Evolutionary conservation across 805 yeast species (phyloP).

Genomic region (Kuraishia borneana): DNA sequence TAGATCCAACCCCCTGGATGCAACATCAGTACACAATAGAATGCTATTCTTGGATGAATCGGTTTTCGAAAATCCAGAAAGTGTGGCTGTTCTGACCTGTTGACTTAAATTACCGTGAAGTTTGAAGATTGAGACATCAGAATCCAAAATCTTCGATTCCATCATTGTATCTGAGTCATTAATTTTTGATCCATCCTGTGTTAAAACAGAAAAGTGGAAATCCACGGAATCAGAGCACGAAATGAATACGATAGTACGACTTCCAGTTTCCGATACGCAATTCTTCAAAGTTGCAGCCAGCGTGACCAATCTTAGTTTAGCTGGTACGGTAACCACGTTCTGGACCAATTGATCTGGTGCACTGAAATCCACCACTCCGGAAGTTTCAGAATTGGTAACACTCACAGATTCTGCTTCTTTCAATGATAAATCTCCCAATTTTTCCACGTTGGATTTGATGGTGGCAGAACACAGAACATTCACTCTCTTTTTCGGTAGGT

Average conservation of each 20-base stretch:
- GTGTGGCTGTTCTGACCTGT: slow-evolving; percentile 68
- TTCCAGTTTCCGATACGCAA: slow-evolving; percentile 23
- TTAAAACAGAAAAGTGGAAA: slow-evolving; percentile 72
- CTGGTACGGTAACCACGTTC: slow-evolving; percentile 76
- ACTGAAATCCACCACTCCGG: slow-evolving; percentile 17
- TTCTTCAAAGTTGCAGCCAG: slow-evolving; percentile 54
- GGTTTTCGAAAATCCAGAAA: slow-evolving; percentile 44
- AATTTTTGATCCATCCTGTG: slow-evolving; percentile 40
- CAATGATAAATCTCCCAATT: slow-evolving; percentile 70
- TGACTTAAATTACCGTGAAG: slow-evolving; percentile 90
- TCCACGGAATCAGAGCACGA: slow-evolving; percentile 97
- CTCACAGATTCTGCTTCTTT: slow-evolving; percentile 64
- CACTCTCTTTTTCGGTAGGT: slow-evolving; percentile 58
- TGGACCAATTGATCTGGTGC: slow-evolving; percentile 92
- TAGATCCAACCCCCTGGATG: slow-evolving; percentile 91
- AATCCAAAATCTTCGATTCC: slow-evolving; percentile 42
- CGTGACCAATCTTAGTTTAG: slow-evolving; percentile 80
- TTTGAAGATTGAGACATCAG: slow-evolving; percentile 40
- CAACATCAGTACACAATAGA: slow-evolving; percentile 93
- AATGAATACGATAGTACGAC: slow-evolving; percentile 72
- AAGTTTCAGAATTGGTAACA: slow-evolving; percentile 13
- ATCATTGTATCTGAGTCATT: slow-evolving; percentile 26
- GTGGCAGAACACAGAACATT: slow-evolving; percentile 94
- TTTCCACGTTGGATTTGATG: slow-evolving; percentile 66
- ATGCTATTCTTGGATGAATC: slow-evolving; percentile 40